phyloP scores from a whole-genome alignment of 768 basidiomycete species.

The Boletus sensibilis region DNA sequence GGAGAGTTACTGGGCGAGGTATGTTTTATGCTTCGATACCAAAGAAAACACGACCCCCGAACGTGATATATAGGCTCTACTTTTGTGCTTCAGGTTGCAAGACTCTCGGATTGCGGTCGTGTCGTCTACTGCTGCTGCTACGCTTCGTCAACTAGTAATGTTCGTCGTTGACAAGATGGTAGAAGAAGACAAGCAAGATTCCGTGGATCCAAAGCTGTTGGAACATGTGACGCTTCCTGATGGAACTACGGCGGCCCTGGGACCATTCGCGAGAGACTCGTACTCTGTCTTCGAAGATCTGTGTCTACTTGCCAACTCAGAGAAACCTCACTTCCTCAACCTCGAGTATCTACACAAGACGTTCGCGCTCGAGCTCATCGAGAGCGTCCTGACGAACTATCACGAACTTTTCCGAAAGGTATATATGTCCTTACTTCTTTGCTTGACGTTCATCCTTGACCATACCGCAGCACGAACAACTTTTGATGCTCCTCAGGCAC shows the following conservation, averaged over 20 bases:
- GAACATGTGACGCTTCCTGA: constrained; percentile 61
- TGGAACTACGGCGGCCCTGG: constrained; percentile 59
- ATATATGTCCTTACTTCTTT: constrained; percentile 11
- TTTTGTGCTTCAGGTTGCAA: constrained; percentile 94
- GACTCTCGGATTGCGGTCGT: constrained; percentile 96
- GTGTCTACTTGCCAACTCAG: constrained; percentile 81
- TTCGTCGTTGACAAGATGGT: constrained; percentile 95
- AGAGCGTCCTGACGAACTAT: constrained; percentile 94
- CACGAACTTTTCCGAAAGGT: constrained; percentile 83
- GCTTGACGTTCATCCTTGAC: not conserved
- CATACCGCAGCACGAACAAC: constrained; percentile 64
- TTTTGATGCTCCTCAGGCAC: constrained; percentile 82
- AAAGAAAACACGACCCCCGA: not conserved
- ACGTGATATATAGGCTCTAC: constrained; percentile 60
- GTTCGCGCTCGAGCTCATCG: constrained; percentile 94
- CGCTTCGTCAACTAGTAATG: constrained; percentile 94
- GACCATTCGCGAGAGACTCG: constrained; percentile 79
- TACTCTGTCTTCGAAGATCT: constrained; percentile 91
- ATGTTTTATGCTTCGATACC: constrained; percentile 28
- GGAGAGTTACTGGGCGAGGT: constrained; percentile 81
- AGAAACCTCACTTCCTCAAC: constrained; percentile 78
- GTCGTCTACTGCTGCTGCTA: constrained; percentile 95
- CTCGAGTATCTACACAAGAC: constrained; percentile 86
- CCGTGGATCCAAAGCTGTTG: constrained; percentile 12
- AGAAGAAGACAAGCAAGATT: constrained; percentile 60